These are phyloP conservation scores for Hansenula lynferdii DNA, from an alignment of 1,139 yeast species.

Conservation along the genomic window DNA sequence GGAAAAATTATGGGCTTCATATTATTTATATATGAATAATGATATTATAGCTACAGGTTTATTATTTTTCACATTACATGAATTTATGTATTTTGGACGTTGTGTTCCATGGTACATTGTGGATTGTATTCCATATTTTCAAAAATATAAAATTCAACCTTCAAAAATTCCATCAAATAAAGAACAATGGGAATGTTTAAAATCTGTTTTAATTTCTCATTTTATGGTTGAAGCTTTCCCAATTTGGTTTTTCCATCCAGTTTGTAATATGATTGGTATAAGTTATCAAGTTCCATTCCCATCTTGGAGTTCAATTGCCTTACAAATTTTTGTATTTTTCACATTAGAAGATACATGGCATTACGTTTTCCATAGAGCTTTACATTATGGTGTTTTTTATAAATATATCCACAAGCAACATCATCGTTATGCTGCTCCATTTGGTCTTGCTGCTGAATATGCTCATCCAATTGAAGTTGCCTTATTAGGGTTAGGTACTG, in stretches of 20 bases:
- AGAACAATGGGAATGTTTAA: constrained; percentile 85
- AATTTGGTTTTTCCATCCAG: constrained; percentile 84
- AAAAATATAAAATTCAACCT: constrained; percentile 68
- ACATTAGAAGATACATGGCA: constrained; percentile 85
- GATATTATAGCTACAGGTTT: constrained; percentile 77
- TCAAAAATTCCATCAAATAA: constrained; percentile 59
- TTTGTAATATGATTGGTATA: constrained; percentile 64
- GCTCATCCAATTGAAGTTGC: constrained; percentile 88
- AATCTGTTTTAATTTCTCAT: constrained; percentile 70
- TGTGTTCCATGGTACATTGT: constrained; percentile 71
- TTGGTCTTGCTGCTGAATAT: constrained; percentile 87
- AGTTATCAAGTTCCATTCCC: constrained; percentile 74
- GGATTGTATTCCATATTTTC: constrained; percentile 62
- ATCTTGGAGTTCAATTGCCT: constrained; percentile 39
- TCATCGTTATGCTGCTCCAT: constrained; percentile 88
- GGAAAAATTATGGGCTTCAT: constrained; percentile 64
- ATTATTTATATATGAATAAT: constrained; percentile 58
- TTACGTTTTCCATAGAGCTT: constrained; percentile 76
- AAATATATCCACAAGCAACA: constrained; percentile 84
- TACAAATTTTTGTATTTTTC: constrained; percentile 64
- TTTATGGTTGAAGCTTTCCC: constrained; percentile 82
- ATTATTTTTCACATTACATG: constrained; percentile 60
- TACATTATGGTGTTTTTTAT: constrained; percentile 74
- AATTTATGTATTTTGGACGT: constrained; percentile 68
- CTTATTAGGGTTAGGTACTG: constrained; percentile 81